Evolutionary conservation across 495 filamentous ascomycete genomes (phyloP), one percentile per base, ranked within the genome.

Genomic region (Penicillium salamii): DNA sequence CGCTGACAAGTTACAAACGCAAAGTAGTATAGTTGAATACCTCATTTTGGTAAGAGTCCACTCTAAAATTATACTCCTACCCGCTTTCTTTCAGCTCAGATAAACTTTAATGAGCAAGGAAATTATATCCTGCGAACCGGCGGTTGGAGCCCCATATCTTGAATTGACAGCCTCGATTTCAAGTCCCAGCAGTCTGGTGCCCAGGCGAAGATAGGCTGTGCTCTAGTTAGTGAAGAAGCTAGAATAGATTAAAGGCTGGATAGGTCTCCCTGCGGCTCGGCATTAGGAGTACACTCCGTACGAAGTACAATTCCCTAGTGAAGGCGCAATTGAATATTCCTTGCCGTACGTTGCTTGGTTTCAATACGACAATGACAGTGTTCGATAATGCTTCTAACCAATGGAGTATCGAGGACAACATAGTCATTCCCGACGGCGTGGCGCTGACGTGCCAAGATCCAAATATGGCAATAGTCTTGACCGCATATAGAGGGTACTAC

Each of bases 401-500:
- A n/a, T n/a, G n/a, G 6, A 43, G 29, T 18, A 12, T 18, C 13
- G 38, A 50, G 21, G 32, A 42, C 5, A 13, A 15, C 13, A 31
- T 45, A 49, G 44, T 42, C 35, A 24, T 42, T 50, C 28, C 50
- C 42, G 37, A 43, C 13, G 29, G 44, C 36, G 14, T 49, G 46
- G 44, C 7, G 21, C 42, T 53, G 50, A 53, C 52, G 48, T 52
- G 48, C 48, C 52, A 52, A 46, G 44, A 12, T 18, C 40, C 28
- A 23, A 15, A 46, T 47, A n/a, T 11, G 17, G 56, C 12, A 49
- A 45, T 46, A 1, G 34, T 5, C 31, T 36, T 40, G 20, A 39
- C 35, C 34, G 3, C 7, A 29, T 47, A 26, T 9, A 32, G 7
- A 23, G 14, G n/a, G 20, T 8, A 17, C 15, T 15, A 46, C 43